Base-by-base conservation (phyloP, 805 yeast species). In the Pichia phayaonensis region DNA sequence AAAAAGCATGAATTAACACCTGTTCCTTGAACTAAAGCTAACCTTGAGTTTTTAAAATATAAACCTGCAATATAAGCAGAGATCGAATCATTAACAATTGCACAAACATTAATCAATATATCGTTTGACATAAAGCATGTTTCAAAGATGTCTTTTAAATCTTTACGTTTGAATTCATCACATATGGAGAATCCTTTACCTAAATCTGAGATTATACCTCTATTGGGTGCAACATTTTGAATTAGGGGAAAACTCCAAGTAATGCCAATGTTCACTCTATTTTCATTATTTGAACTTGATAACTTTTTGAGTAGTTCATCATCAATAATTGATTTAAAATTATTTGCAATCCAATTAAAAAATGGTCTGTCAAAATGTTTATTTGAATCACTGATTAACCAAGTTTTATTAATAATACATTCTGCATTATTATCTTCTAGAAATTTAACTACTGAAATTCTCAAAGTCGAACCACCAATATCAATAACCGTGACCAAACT, bases 11-110 rank as follows among this genome's bases (percentile, higher is more conserved):
- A 62, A 57, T 84, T 84, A 48, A 79, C 63, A 1, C 90, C 90
- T 3, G 90, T 84, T 1, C 90, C 90, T 46, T 83, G 63, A 3
- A 84, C 85, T 56, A 84, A 56, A 0, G 86, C 84, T 43, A 83
- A 57, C 50, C 66, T 59, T 48, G 74, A 72, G 2, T 67, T 52
- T 13, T 59, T 55, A 18, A 63, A 54, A 15, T 63, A 63, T 20
- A 63, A 56, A 11, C 82, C 83, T 0, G 86, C 75, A 12, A 83
- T 66, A 59, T 73, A 77, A 0, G 82, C 86, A 0, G 86, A 83
- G n/a, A 81, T 72, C 1, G 86, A 77, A 52, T 64, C 90, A 61
- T 84, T 84, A 29, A 83, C 67, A 39, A 83, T 72, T 16, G 73
- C 64, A 53, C 69, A 63, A 22, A 83, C 72, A 16, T 66, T 61